Evolutionary conservation across 768 basidiomycete species (phyloP).

Genomic region (Gyrodon lividus): DNA sequence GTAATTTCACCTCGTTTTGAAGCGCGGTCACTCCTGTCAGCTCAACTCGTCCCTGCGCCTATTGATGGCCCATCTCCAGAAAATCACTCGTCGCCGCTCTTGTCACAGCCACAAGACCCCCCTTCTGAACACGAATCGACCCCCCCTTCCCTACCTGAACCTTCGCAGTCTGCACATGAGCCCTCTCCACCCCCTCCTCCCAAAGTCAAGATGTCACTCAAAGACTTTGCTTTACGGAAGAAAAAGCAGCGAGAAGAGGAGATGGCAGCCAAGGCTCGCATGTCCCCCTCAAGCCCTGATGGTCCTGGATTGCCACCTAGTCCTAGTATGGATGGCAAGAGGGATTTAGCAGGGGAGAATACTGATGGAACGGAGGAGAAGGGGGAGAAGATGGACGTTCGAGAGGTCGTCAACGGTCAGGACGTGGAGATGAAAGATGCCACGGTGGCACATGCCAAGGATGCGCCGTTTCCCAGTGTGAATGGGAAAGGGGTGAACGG

Average conservation of each 20-base stretch:
- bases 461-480: neutral
- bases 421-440: slow-evolving; percentile 13
- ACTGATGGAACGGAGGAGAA: neutral
- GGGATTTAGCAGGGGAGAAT: slow-evolving; percentile 14
- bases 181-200: slow-evolving; percentile 38
- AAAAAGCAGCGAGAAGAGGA: slow-evolving; percentile 52
- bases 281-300: slow-evolving; percentile 22
- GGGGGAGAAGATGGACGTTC: neutral
- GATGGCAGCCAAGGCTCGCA: slow-evolving; percentile 28
- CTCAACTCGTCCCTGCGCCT: neutral
- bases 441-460: neutral
- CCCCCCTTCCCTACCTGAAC: too few relatives aligned
- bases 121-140: slow-evolving; percentile 11
- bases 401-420: neutral
- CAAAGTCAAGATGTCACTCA: slow-evolving; percentile 56
- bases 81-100: neutral
- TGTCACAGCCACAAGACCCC: neutral
- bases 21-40: neutral
- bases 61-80: neutral
- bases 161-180: slow-evolving; percentile 9
- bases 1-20: slow-evolving; percentile 3
- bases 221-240: slow-evolving; percentile 57
- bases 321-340: slow-evolving; percentile 17
- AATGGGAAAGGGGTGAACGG: slow-evolving; percentile 4
- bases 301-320: slow-evolving; percentile 15